Conservation (phyloP, 495 filamentous ascomycete species). For the Physcia stellaris region DNA sequence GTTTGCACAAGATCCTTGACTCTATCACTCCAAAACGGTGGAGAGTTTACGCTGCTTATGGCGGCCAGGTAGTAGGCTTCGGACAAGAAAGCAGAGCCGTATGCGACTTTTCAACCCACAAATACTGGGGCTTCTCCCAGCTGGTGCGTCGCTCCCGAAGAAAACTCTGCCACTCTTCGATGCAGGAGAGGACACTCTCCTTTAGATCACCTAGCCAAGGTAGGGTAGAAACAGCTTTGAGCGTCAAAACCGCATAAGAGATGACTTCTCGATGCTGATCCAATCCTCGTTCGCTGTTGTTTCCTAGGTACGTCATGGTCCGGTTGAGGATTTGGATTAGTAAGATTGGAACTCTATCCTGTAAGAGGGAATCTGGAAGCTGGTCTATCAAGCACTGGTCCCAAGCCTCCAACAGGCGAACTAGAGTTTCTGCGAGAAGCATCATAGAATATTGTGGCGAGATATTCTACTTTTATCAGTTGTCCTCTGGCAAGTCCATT, state of each 20-base stretch:
- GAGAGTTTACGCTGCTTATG: not conserved
- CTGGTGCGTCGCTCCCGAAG: not conserved
- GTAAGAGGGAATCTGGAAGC: not conserved
- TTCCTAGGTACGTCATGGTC: not conserved
- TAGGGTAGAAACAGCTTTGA: not conserved
- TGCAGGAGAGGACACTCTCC: not conserved
- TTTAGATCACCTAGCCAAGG: conserved; percentile 1
- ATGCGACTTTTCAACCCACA: conserved; percentile 2
- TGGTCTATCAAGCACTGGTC: not conserved
- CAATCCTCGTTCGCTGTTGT: conserved; percentile 5
- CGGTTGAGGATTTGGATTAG: not conserved
- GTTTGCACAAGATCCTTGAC: not conserved
- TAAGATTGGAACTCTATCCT: not conserved
- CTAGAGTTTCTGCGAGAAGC: not conserved
- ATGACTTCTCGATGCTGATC: conserved; percentile 8
- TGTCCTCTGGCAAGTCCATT: not conserved
- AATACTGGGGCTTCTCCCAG: not conserved
- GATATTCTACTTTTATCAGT: not conserved
- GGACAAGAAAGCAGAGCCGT: not conserved
- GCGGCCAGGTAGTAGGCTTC: not conserved
- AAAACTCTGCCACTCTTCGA: not conserved
- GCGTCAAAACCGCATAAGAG: conserved; percentile 12
- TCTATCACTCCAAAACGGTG: not conserved
- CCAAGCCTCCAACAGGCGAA: not conserved
- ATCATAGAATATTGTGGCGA: conserved; percentile 5